These are phyloP conservation scores for Heliamphora exappendiculata DNA, from an alignment of 148 eudicot genomes.

Conservation along the genomic window DNA sequence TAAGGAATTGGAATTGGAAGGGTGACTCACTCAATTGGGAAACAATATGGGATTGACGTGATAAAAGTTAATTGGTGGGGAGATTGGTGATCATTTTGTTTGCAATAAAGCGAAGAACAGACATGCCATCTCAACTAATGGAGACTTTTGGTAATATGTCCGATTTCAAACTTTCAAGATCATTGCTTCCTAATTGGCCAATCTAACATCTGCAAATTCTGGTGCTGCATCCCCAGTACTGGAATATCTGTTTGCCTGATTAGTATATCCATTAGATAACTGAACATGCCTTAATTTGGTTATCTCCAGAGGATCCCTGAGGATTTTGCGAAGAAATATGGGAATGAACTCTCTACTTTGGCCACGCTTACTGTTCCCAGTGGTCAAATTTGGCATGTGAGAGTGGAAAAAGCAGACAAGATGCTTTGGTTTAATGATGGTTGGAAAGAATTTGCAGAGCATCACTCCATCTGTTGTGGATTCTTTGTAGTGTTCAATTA, in stretches of 20 bases:
- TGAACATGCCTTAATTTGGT: background rate
- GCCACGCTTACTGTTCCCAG: constrained; percentile 14
- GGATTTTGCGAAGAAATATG: constrained; percentile 16
- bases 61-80: no score
- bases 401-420: constrained; percentile 14
- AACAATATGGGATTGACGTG: no score
- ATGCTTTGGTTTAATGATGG: constrained; percentile 26
- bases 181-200: background rate
- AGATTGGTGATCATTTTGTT: no score
- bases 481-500: constrained; percentile 19
- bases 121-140: background rate
- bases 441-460: constrained; percentile 27
- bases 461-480: constrained; percentile 16
- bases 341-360: constrained; percentile 4
- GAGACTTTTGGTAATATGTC: background rate
- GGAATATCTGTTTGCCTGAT: background rate
- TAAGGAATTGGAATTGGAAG: no score
- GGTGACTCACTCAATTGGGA: no score
- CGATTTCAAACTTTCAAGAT: background rate
- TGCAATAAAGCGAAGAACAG: no score
- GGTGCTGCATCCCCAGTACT: no score
- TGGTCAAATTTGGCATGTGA: constrained; percentile 14
- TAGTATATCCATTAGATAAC: background rate
- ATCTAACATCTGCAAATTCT: background rate
- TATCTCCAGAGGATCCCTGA: constrained; percentile 20